Conservation (phyloP, 768 basidiomycete genomes). For the Favolaschia claudopus region DNA sequence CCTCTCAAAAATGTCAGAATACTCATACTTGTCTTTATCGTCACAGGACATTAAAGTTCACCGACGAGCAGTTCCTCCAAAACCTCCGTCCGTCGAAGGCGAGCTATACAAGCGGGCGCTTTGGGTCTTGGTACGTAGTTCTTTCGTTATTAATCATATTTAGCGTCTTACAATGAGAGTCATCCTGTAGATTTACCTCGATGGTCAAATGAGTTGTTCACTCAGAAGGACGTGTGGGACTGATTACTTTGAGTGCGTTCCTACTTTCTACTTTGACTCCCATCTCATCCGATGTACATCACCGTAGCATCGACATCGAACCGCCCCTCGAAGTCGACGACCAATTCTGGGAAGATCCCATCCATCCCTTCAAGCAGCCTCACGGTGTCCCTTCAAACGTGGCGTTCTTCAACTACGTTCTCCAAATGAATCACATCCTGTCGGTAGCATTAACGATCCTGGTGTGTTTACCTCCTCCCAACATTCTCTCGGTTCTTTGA, state of each 20-base stretch:
- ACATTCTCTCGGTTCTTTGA: background rate
- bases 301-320: constrained; percentile 62
- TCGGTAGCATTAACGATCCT: constrained; percentile 59
- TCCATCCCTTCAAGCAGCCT: constrained; percentile 61
- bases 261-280: too few species aligned
- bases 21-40: too few species aligned
- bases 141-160: too few species aligned
- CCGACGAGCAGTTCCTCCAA: constrained; percentile 36
- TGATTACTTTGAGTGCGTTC: constrained; percentile 61
- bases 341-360: constrained; percentile 66
- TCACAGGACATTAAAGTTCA: constrained; percentile 26
- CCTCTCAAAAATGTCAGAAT: too few species aligned
- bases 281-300: too few species aligned
- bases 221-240: constrained; percentile 66
- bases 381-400: constrained; percentile 51
- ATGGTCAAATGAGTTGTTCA: constrained; percentile 37
- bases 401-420: constrained; percentile 50
- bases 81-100: constrained; percentile 56
- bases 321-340: constrained; percentile 72
- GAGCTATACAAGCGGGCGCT: too few species aligned
- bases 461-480: constrained; percentile 43
- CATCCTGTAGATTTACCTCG: too few species aligned
- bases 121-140: too few species aligned
- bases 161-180: too few species aligned
- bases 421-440: constrained; percentile 59